These are phyloP conservation scores for Epichloe sylvatica DNA, from an alignment of 2,329 filamentous ascomycete genomes.

Conservation along the genomic window DNA sequence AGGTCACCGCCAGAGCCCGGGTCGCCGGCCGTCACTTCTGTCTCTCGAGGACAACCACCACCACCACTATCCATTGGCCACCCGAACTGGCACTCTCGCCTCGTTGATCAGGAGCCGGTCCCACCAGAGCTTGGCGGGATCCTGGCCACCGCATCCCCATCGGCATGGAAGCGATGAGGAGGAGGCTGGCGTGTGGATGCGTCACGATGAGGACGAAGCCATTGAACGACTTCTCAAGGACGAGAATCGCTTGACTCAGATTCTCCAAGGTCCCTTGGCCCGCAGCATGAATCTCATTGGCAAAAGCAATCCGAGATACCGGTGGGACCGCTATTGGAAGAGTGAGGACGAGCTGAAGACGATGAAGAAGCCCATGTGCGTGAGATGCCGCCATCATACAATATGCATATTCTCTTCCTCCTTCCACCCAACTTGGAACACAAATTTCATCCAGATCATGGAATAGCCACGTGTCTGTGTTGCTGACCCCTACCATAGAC, in stretches of 20 bases:
- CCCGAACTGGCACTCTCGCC: slow-evolving; percentile 23
- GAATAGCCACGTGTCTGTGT: background rate
- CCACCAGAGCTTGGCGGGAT: slow-evolving; percentile 18
- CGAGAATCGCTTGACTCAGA: slow-evolving; percentile 43
- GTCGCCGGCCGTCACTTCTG: slow-evolving; percentile 20
- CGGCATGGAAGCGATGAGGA: slow-evolving; percentile 18
- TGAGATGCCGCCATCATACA: background rate
- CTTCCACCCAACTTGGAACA: background rate
- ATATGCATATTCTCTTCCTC: background rate
- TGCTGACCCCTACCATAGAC: slow-evolving; percentile 21
- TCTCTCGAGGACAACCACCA: slow-evolving; percentile 19
- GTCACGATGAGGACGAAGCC: slow-evolving; percentile 26
- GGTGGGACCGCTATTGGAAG: slow-evolving; percentile 80
- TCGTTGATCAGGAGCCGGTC: slow-evolving; percentile 27
- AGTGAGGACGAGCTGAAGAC: slow-evolving; percentile 56
- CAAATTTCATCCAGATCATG: background rate
- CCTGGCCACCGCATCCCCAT: slow-evolving; percentile 11
- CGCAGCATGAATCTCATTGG: slow-evolving; percentile 79
- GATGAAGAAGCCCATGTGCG: slow-evolving; percentile 58
- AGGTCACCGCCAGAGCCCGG: slow-evolving; percentile 11
- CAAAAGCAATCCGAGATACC: slow-evolving; percentile 71
- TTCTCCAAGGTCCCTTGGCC: slow-evolving; percentile 57
- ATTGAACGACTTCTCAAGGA: slow-evolving; percentile 33
- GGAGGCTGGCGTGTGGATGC: slow-evolving; percentile 14
- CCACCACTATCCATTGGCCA: slow-evolving; percentile 19